phyloP scores from a whole-genome alignment of 345 rosid genomes.

The Heritiera fomes region DNA sequence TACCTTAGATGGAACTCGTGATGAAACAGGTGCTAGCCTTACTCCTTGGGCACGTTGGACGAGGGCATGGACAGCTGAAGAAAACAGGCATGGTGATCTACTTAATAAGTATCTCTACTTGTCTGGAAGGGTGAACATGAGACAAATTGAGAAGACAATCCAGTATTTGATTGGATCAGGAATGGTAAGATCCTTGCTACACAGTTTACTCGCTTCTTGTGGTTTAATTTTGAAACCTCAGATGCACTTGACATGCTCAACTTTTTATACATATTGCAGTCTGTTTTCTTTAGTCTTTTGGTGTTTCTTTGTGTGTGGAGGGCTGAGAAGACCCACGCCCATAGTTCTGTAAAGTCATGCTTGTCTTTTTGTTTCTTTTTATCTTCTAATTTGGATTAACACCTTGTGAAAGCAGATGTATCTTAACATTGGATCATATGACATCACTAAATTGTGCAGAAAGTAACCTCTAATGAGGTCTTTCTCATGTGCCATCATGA shows the following conservation, averaged over 20 bases:
- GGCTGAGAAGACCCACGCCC: too few species aligned
- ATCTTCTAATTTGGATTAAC: not conserved
- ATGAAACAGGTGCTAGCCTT: constrained; percentile 85
- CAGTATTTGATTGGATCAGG: constrained; percentile 70
- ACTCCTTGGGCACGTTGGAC: constrained; percentile 66
- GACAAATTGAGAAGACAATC: constrained; percentile 64
- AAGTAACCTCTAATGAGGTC: too few species aligned
- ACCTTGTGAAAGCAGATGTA: not conserved
- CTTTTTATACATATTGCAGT: not conserved
- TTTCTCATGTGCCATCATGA: too few species aligned
- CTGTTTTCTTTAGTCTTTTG: too few species aligned
- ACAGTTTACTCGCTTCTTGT: not conserved
- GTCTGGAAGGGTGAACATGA: constrained; percentile 61
- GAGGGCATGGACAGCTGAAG: constrained; percentile 70
- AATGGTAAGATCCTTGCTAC: constrained; percentile 46
- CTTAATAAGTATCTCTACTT: constrained; percentile 64
- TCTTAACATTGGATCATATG: not conserved
- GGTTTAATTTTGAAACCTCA: not conserved
- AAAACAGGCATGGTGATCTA: constrained; percentile 69
- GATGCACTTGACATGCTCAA: not conserved
- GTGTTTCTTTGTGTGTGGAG: too few species aligned
- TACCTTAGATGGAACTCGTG: constrained; percentile 78
- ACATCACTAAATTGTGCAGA: not conserved
- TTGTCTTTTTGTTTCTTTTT: not conserved
- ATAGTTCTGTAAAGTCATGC: too few species aligned